phyloP scores from a whole-genome alignment of 345 rosid species.

The Eucalyptus curtisii region DNA sequence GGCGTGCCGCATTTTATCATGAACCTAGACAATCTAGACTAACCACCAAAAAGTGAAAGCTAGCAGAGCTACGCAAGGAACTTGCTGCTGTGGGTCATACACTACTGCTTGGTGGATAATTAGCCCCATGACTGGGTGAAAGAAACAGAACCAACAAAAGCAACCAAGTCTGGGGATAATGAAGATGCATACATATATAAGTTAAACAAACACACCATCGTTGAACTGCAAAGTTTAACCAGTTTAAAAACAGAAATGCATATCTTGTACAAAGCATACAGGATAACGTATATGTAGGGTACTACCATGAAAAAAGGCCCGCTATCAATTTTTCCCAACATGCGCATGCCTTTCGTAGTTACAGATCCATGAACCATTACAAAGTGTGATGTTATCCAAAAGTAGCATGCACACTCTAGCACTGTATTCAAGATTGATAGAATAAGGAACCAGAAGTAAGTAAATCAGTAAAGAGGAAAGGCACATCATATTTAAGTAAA shows the following conservation, averaged over 20 bases:
- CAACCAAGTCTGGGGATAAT: not conserved
- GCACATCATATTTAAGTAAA: not conserved
- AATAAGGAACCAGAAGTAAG: not conserved
- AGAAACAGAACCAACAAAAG: not conserved
- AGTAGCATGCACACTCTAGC: not conserved
- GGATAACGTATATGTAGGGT: not conserved
- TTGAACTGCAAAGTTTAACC: not conserved
- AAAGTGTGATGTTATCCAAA: not conserved
- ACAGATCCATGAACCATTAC: not conserved
- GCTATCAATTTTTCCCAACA: not conserved
- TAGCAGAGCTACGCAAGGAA: not conserved
- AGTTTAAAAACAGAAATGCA: not conserved
- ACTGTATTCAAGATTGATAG: not conserved
- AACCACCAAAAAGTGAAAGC: not conserved
- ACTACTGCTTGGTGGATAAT: not conserved
- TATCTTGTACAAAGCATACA: not conserved
- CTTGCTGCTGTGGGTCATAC: not conserved
- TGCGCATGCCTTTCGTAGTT: not conserved
- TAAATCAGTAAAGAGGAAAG: not conserved
- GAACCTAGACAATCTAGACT: not conserved
- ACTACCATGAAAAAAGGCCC: not conserved
- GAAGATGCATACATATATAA: not conserved
- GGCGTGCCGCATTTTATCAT: not conserved
- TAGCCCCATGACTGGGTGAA: not conserved
- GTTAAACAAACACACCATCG: not conserved